A percentile compares a stretch with the other conserved stretches of the same genome.
Conservation (phyloP, 2,329 filamentous ascomycete genomes). For the Calonectria ilicicola region DNA sequence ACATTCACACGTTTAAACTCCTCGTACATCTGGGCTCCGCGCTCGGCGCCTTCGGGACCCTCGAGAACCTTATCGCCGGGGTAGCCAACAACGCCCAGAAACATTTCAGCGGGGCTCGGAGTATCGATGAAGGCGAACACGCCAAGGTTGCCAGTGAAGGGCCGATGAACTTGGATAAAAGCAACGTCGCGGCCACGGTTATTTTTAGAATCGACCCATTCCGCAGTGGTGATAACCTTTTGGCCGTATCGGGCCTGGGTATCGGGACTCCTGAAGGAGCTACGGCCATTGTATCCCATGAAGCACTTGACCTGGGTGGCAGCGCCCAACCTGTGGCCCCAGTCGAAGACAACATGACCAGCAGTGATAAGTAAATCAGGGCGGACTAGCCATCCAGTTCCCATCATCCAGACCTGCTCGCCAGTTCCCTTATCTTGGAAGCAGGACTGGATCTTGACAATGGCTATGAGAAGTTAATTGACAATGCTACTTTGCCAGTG, state of each 20-base stretch:
- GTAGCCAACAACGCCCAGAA: conserved; percentile 50
- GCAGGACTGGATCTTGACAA: conserved; percentile 32
- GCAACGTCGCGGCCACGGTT: conserved; percentile 38
- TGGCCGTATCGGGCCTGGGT: conserved; percentile 31
- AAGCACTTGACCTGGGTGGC: conserved; percentile 46
- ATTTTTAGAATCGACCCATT: conserved; percentile 30
- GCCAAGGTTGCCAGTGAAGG: conserved; percentile 41
- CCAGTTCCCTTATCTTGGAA: conserved; percentile 16
- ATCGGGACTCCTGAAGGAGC: not conserved
- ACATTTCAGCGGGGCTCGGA: not conserved
- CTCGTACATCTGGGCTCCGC: conserved; percentile 50
- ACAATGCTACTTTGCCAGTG: too few relatives aligned
- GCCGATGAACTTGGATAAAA: conserved; percentile 40
- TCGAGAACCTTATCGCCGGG: conserved; percentile 43
- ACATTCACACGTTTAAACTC: conserved; percentile 39
- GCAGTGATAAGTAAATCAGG: conserved; percentile 36
- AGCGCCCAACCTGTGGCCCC: conserved; percentile 29
- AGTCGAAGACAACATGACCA: conserved; percentile 39
- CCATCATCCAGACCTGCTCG: conserved; percentile 33
- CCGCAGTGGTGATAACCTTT: conserved; percentile 35
- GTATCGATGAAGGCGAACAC: conserved; percentile 38
- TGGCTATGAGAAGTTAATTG: conserved; percentile 14
- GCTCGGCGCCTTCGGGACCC: conserved; percentile 24
- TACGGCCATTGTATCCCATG: conserved; percentile 48
- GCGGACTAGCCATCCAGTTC: conserved; percentile 37